These are phyloP conservation scores for Lepidium campestre DNA, from an alignment of 441 rosid species.

Conservation along the genomic window DNA sequence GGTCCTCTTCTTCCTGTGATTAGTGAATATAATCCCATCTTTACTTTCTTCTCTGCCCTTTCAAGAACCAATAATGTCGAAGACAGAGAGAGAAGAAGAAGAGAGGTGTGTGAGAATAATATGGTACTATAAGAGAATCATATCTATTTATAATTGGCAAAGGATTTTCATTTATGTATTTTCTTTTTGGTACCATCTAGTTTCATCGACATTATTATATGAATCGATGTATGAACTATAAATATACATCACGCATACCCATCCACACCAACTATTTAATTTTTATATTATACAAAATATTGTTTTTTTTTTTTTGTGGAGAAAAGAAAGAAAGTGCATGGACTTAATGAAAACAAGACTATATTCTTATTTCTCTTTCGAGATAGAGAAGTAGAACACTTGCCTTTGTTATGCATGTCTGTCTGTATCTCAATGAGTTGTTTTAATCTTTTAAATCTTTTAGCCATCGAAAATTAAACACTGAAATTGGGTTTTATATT, in stretches of 20 bases:
- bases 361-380: neutral
- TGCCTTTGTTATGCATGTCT: neutral
- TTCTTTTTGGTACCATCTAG: slow-evolving; percentile 9
- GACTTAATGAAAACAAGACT: neutral
- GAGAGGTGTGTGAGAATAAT: slow-evolving; percentile 5
- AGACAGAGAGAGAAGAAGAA: neutral
- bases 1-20: slow-evolving; percentile 74
- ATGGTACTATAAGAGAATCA: neutral
- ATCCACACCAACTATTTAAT: neutral
- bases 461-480: neutral
- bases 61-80: neutral
- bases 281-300: neutral
- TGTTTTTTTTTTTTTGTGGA: neutral
- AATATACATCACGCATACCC: slow-evolving; percentile 5
- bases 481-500: neutral
- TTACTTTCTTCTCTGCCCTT: neutral
- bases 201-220: slow-evolving; percentile 11
- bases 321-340: neutral
- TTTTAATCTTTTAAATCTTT: neutral
- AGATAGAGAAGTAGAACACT: neutral
- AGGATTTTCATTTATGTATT: neutral
- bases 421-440: neutral
- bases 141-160: slow-evolving; percentile 20
- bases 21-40: slow-evolving; percentile 49
- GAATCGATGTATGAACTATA: slow-evolving; percentile 3